Evolutionary conservation across 176 grass and related monocot species (phyloP).

Genomic region (Triticum turgidum): DNA sequence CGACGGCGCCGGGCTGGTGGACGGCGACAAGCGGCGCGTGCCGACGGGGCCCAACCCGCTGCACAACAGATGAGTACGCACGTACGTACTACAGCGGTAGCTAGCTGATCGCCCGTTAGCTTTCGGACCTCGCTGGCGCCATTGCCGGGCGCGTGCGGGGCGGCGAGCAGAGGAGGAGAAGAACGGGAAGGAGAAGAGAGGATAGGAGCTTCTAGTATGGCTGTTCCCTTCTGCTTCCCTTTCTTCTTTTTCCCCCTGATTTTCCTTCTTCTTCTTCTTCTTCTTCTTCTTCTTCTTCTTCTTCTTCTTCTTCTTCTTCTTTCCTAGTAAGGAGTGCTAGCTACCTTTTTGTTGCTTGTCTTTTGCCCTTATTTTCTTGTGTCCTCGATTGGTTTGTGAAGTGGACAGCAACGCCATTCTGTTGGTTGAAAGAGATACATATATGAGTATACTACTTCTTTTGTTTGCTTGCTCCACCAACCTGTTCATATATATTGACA

Average conservation of each 20-base stretch:
- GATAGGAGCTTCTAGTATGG: neutral
- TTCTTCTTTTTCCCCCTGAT: slow-evolving; percentile 40
- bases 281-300: too few species aligned
- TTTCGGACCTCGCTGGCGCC: neutral
- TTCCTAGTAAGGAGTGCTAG: neutral
- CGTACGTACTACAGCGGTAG: neutral
- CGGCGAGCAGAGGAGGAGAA: slow-evolving; percentile 29
- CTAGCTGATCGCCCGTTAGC: neutral
- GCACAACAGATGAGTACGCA: slow-evolving; percentile 56
- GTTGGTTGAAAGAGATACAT: slow-evolving; percentile 57
- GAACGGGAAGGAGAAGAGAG: slow-evolving; percentile 57
- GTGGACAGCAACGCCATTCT: slow-evolving; percentile 41
- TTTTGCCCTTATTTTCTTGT: neutral
- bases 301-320: neutral
- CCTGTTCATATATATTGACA: neutral
- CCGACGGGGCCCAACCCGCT: slow-evolving; percentile 77
- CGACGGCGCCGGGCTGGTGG: slow-evolving; percentile 24
- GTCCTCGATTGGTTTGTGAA: slow-evolving; percentile 41
- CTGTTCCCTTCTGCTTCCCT: slow-evolving; percentile 63
- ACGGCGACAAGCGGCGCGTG: slow-evolving; percentile 65
- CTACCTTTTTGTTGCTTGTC: neutral
- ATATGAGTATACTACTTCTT: slow-evolving; percentile 40
- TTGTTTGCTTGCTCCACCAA: slow-evolving; percentile 27
- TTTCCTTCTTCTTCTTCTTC: neutral
- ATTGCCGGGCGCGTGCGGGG: neutral